A percentile compares a stretch with the other conserved stretches of the same genome.
These are phyloP conservation scores for Sordariomycetes sp. DNA, from an alignment of 2,329 filamentous ascomycete genomes.

Conservation along the genomic window DNA sequence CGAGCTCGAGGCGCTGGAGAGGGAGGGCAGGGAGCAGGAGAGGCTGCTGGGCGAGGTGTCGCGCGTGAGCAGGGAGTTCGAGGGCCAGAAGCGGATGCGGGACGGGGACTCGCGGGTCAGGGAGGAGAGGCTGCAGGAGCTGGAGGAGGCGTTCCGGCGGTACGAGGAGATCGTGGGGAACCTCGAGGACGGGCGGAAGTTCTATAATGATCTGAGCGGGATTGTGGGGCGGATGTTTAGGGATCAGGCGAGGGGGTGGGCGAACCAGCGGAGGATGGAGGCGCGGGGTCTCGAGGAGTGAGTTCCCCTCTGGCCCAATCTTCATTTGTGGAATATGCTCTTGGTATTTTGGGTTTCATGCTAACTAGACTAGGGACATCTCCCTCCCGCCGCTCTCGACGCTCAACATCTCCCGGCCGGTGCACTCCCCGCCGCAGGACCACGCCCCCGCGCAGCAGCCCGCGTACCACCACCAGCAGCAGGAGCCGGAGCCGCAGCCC, in stretches of 20 bases:
- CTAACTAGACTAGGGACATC: constrained; percentile 28
- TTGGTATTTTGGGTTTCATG: background rate
- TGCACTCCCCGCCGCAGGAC: constrained; percentile 10
- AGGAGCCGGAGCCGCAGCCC: constrained; percentile 4
- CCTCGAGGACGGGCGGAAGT: constrained; percentile 82
- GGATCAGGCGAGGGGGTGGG: constrained; percentile 68
- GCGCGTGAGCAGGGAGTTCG: constrained; percentile 69
- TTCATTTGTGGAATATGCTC: constrained; percentile 4
- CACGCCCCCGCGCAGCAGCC: background rate
- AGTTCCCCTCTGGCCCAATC: constrained; percentile 16
- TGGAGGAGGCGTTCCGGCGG: constrained; percentile 88
- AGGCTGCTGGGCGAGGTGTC: constrained; percentile 57
- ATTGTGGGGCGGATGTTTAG: constrained; percentile 73
- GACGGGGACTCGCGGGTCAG: constrained; percentile 60
- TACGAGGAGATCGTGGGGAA: constrained; percentile 95
- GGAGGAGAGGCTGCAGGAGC: constrained; percentile 73
- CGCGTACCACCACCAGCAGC: constrained; percentile 9
- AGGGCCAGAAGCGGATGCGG: constrained; percentile 56
- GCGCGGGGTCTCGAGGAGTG: constrained; percentile 69
- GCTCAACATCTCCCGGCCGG: constrained; percentile 24
- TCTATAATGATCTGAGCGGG: constrained; percentile 90
- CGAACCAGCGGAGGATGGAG: constrained; percentile 69
- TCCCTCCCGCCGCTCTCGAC: constrained; percentile 39
- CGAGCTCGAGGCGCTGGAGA: constrained; percentile 59
- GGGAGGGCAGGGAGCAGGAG: constrained; percentile 69